Evolutionary conservation across 78 protist species (phyloP), one percentile per base, ranked within the genome.

Genomic region (Dictyostelium purpureum): DNA sequence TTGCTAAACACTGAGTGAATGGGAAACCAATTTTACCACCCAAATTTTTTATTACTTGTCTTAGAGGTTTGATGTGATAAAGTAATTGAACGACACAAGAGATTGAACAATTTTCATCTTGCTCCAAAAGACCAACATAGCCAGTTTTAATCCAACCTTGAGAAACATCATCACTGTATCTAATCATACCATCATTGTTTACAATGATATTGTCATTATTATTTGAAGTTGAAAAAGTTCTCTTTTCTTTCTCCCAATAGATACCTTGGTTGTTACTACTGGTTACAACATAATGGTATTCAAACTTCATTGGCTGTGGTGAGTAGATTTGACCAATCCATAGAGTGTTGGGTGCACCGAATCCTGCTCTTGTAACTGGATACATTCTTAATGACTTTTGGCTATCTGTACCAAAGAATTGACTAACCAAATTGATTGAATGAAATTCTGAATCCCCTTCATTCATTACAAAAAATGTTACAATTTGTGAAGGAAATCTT

Each of bases 271-370:
- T 85, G 24, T 85, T 85, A 52, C 77, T 74, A 40, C 82, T 73
- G 0, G 77, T 42, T 0, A 85, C 56, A 6, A 85, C 92, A 47
- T 85, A 85, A 42, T 56, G 78, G 35, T 85, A 85, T n/a, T 85
- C 92, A 43, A 85, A 85, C 35, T 85, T 85, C 75, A 85, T 70
- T 21, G 92, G 80, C 47, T 73, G 82, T 35, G 92, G 92, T 47
- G 92, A 79, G 33, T 85, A 85, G 21, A 85, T 54, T 59, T 85
- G 92, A 4, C 92, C 92, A 43, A 85, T 61, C 92, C 92, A 85
- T 14, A 85, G 19, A 1, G 92, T 85, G 33, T 85, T 51, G 0
- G 52, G 16, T 9, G 80, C 35, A 40, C 40, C 6, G n/a, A n/a
- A n/a, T 3, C 80, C 79, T 11, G 79, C 83, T n/a, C 77, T 51